A percentile compares a stretch with the other conserved stretches of the same genome.
Evolutionary conservation across 75 land plant genomes (phyloP).

Genomic region (Sequoiadendron giganteum): DNA sequence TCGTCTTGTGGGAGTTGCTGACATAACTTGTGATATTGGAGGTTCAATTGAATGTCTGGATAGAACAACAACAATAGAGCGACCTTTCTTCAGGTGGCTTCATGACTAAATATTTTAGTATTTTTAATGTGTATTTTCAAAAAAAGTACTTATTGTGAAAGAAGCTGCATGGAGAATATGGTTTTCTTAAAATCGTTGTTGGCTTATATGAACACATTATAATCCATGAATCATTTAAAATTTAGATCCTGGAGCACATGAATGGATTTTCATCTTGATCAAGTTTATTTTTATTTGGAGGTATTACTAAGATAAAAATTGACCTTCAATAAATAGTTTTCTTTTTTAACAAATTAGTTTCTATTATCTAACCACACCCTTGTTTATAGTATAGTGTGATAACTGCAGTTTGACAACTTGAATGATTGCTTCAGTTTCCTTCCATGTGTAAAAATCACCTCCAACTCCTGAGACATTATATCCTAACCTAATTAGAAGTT

Average conservation of each 20-base stretch:
- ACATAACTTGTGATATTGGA: conserved; percentile 92
- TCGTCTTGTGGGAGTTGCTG: conserved; percentile 77
- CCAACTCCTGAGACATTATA: not conserved
- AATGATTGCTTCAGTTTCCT: not conserved
- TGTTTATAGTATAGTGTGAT: not conserved
- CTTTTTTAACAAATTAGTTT: not conserved
- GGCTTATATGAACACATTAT: not conserved
- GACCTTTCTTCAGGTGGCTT: conserved; percentile 81
- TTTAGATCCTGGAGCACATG: not conserved
- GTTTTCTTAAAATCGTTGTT: not conserved
- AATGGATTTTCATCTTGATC: not conserved
- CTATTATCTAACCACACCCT: not conserved
- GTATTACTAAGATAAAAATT: not conserved
- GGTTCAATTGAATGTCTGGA: conserved; percentile 91
- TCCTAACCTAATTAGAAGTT: not conserved
- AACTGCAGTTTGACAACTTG: not conserved
- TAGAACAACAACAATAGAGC: conserved; percentile 71
- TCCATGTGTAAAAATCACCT: not conserved
- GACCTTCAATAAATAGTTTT: not conserved
- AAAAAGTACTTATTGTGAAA: not conserved
- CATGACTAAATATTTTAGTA: not conserved
- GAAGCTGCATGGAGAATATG: not conserved
- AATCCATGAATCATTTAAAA: not conserved
- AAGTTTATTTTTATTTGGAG: not conserved
- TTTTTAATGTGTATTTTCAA: not conserved